These are phyloP conservation scores for Domatiomyces globalis DNA, from an alignment of 2,329 filamentous ascomycete species.

Conservation along the genomic window DNA sequence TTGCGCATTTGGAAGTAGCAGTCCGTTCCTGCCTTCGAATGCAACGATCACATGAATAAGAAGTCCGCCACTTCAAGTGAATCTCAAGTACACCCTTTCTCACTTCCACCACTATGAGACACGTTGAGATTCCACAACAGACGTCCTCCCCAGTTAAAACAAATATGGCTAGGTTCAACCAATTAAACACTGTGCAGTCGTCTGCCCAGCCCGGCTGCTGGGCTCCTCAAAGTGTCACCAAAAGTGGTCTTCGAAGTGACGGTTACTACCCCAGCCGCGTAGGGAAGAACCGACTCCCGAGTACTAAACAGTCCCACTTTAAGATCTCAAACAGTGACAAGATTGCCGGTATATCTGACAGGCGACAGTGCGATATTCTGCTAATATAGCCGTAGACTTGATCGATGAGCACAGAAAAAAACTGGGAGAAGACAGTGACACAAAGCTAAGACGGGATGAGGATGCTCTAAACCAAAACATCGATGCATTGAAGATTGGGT, in stretches of 20 bases:
- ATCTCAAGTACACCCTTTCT: neutral
- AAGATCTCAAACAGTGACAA: neutral
- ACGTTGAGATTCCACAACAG: neutral
- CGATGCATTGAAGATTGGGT: neutral
- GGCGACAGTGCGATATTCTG: neutral
- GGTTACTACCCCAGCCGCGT: neutral
- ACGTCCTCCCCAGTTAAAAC: neutral
- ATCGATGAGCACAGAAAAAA: constrained; percentile 1
- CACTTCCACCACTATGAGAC: neutral
- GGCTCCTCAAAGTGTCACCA: neutral
- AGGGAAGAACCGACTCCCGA: neutral
- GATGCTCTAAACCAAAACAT: neutral
- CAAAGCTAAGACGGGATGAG: constrained; percentile 2
- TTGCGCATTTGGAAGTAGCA: neutral
- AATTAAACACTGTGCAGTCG: neutral
- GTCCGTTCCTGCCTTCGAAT: neutral
- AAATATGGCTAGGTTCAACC: neutral
- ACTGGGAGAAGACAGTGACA: constrained; percentile 8
- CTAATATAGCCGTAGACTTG: neutral
- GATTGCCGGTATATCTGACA: neutral
- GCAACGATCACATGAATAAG: neutral
- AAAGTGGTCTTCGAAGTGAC: neutral
- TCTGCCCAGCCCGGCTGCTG: neutral
- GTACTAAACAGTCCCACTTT: neutral
- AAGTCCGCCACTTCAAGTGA: neutral